phyloP scores from a whole-genome alignment of 2,329 filamentous ascomycete species.

The Alternaria consortialis region DNA sequence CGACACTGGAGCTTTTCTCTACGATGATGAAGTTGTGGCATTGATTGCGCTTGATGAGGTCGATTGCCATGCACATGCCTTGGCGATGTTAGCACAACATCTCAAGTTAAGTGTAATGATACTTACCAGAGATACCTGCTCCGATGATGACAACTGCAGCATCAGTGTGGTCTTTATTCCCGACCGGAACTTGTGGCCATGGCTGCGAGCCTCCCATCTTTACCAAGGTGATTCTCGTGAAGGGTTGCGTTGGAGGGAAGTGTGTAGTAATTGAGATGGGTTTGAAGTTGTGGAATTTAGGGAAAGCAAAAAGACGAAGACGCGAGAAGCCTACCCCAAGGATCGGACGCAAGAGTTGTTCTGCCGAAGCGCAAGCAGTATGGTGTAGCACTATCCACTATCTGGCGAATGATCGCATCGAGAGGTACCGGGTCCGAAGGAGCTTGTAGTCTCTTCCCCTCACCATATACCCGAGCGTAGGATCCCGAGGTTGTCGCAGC shows the following conservation, averaged over 20 bases:
- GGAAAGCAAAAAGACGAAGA: background rate
- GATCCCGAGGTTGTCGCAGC: background rate
- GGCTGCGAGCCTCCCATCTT: conserved; percentile 54
- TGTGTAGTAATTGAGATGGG: background rate
- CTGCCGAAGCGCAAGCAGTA: background rate
- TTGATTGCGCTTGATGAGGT: conserved; percentile 62
- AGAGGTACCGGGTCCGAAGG: background rate
- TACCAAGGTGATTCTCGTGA: background rate
- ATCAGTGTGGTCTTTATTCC: conserved; percentile 62
- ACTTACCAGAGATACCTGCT: conserved; percentile 61
- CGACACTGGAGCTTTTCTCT: conserved; percentile 63
- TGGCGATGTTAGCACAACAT: background rate
- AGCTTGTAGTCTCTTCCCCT: conserved; percentile 3
- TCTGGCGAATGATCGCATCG: conserved; percentile 3
- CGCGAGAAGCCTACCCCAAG: background rate
- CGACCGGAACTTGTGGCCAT: conserved; percentile 57
- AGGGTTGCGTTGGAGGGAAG: background rate
- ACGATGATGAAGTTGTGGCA: conserved; percentile 66
- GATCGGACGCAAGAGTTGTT: background rate
- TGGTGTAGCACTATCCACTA: background rate
- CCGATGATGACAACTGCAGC: conserved; percentile 67
- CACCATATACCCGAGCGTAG: background rate
- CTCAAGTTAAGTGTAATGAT: background rate
- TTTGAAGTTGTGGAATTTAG: background rate
- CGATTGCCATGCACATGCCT: conserved; percentile 66